Conservation (phyloP, 257 asterid species). For the Echium plantagineum region DNA sequence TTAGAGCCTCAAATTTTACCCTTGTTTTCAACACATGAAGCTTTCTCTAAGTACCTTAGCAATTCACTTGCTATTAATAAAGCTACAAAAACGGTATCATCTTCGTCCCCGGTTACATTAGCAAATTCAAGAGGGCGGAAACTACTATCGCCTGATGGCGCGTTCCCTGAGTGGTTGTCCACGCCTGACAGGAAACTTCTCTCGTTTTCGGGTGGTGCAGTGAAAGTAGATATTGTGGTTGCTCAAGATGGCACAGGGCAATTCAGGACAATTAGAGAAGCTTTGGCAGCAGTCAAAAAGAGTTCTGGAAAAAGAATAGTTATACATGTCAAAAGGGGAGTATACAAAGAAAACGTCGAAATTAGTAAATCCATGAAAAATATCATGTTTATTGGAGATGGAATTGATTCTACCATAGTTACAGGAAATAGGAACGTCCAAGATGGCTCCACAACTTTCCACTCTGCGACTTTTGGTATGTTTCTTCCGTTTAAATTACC, state of each 20-base stretch:
- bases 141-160: neutral
- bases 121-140: neutral
- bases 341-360: conserved; percentile 48
- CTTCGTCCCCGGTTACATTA: neutral
- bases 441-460: conserved; percentile 50
- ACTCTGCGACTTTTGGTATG: conserved; percentile 74
- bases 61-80: conserved; percentile 57
- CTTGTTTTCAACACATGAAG: neutral
- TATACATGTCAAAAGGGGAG: conserved; percentile 50
- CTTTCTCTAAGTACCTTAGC: conserved; percentile 30
- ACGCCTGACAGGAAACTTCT: conserved; percentile 32
- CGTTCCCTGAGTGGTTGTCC: conserved; percentile 40
- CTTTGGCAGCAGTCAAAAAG: conserved; percentile 21
- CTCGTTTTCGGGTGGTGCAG: conserved; percentile 10
- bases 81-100: conserved; percentile 7
- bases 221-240: conserved; percentile 32
- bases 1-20: conserved; percentile 19
- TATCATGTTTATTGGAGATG: conserved; percentile 62
- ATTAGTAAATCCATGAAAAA: conserved; percentile 36
- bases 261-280: conserved; percentile 39
- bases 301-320: conserved; percentile 32
- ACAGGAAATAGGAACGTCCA: conserved; percentile 27
- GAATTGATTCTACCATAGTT: conserved; percentile 52
- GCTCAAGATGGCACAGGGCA: conserved; percentile 65
- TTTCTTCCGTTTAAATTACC: neutral